Evolutionary conservation across 2,329 filamentous ascomycete species (phyloP), one percentile per base, ranked within the genome.

Genomic region (Seiridium unicorne): DNA sequence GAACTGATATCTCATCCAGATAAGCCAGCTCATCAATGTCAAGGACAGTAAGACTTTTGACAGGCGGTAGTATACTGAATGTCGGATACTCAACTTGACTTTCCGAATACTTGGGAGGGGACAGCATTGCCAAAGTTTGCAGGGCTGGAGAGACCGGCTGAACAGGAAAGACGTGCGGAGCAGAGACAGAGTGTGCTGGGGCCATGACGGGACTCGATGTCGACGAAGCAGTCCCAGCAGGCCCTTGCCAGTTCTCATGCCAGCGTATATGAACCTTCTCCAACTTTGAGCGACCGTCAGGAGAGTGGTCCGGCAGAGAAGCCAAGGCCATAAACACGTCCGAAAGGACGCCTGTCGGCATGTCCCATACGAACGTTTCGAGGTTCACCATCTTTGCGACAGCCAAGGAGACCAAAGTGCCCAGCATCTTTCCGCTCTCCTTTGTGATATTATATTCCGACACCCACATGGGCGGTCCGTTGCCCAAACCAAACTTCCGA

Each of bases 341-440:
- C 57, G 91, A 84, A 57, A 93, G 76, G 18, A 95, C 89, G 1
- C 91, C 92, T 0, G 91, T 95, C 0, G 91, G 91, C 91, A 95
- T 94, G 69, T 96, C 91, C 91, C 91, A 95, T 3, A 91, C 81
- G 69, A 95, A 95, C 0, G 87, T 88, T 74, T 95, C 91, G 44
- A 96, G 80, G 68, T 91, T 92, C 56, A 86, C 79, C 91, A 95
- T 95, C 63, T 90, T 88, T 48, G 88, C 87, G n/a, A 95, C 81
- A 10, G 91, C 90, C 64, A 93, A 77, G 8, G 91, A 90, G 10
- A 93, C 91, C 55, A 95, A 77, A 1, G 90, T 94, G 4, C 91
- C 90, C n/a, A 95, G 81, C 90, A 95, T 93, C 76, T 94, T 95
- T 3, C 92, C 92, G 60, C 89, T 88, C 71, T 94, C 91, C 74